Evolutionary conservation across 225 moss, liverwort and hornwort genomes (phyloP), one percentile per base, ranked within the genome.

Genomic region (Straminergon stramineum): DNA sequence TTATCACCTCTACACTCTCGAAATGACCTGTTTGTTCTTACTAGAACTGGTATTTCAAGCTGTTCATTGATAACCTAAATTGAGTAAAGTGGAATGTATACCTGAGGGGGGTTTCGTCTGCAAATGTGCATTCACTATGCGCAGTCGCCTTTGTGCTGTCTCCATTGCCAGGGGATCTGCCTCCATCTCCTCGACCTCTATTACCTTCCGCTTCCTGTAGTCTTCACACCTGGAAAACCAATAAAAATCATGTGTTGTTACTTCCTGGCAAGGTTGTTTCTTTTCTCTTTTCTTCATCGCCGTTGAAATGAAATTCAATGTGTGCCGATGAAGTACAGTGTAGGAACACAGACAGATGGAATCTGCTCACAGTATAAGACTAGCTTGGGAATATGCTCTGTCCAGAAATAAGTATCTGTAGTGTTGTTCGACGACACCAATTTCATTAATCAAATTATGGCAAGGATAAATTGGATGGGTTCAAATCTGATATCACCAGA

Each of bases 71-170:
- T 41, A n/a, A 74, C 67, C 39, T 61, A 64, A 67, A 51, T 64
- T 70, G 52, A 84, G 65, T 43, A n/a, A 80, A 85, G 21, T 45
- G 81, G 41, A 81, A n/a, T 76, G 48, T 76, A 78, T 94, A 93
- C 94, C 93, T 67, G 78, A 91, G 80, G 88, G 39, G 31, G 84
- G 48, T 73, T 86, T 89, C 53, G 60, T 75, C 83, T 92, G 93
- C 94, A 94, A 81, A 88, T 94, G 94, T 62, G 91, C 89, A 89
- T 86, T 94, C 87, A 91, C 82, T 79, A 91, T 88, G 73, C 85
- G 91, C 83, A 93, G 88, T 86, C 93, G 89, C 89, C 93, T 90
- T 86, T 92, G 86, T 26, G 92, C 87, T 70, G 90, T 85, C 83
- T 94, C 92, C 94, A 91, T 90, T 43, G 88, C 85, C 56, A 68